These are phyloP conservation scores for Pelargonium fulgidum DNA, from an alignment of 441 rosid species.

Conservation along the genomic window DNA sequence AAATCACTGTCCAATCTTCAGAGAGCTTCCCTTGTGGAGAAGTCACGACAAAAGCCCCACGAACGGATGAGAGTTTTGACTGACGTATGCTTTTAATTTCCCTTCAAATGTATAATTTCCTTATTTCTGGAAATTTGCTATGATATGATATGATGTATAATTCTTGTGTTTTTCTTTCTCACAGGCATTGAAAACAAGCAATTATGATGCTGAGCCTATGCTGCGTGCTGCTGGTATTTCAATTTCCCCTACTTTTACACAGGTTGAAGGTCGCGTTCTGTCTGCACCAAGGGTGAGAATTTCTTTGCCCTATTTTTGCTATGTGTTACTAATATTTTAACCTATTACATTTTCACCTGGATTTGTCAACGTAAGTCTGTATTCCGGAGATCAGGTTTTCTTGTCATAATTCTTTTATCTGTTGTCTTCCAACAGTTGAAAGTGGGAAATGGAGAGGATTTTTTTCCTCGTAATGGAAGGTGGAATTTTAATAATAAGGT, in stretches of 20 bases:
- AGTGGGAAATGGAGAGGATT: conserved; percentile 56
- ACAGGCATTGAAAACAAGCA: conserved; percentile 47
- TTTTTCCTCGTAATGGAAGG: conserved; percentile 58
- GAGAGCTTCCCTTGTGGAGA: conserved; percentile 73
- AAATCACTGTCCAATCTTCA: conserved; percentile 56
- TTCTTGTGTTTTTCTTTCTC: neutral
- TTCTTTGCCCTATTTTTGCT: too few relatives aligned
- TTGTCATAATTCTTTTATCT: neutral
- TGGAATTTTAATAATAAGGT: conserved; percentile 85
- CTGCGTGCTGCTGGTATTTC: conserved; percentile 60
- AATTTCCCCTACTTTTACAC: conserved; percentile 44
- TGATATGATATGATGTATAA: neutral
- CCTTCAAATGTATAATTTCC: neutral
- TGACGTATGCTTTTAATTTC: conserved; percentile 30
- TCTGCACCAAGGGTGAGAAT: neutral
- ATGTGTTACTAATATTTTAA: too few relatives aligned
- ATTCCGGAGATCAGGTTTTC: neutral
- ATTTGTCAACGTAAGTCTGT: neutral
- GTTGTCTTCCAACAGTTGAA: conserved; percentile 38
- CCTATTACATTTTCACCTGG: too few relatives aligned
- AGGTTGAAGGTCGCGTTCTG: conserved; percentile 61
- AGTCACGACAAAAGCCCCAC: conserved; percentile 77
- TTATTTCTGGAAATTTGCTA: neutral
- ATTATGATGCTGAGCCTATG: conserved; percentile 62
- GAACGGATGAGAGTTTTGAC: conserved; percentile 64